These are phyloP conservation scores for Aureobasidium melanogenum DNA, from an alignment of 2,329 filamentous ascomycete genomes.

Conservation along the genomic window DNA sequence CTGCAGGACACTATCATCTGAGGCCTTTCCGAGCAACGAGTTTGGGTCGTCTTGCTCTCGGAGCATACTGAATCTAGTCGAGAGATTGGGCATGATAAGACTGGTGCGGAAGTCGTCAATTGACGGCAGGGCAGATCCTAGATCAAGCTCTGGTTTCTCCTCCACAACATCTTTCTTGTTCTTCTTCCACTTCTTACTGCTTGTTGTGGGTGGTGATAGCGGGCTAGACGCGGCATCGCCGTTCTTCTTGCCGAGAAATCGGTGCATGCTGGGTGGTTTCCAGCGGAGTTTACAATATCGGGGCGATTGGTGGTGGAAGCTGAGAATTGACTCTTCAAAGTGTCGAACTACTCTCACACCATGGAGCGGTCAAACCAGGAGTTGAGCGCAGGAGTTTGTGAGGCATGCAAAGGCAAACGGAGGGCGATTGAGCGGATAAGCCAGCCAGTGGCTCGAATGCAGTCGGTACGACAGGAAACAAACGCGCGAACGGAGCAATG, in stretches of 20 bases:
- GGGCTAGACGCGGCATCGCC: conserved; percentile 43
- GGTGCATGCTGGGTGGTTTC: conserved; percentile 53
- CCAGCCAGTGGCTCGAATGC: background rate
- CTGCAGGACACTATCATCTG: conserved; percentile 84
- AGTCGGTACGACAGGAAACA: background rate
- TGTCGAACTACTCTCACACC: background rate
- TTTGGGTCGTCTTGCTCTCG: conserved; percentile 87
- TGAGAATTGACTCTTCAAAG: background rate
- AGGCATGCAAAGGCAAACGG: conserved; percentile 9
- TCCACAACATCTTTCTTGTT: conserved; percentile 45
- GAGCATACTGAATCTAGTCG: conserved; percentile 93
- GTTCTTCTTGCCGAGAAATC: conserved; percentile 62
- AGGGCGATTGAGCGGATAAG: background rate
- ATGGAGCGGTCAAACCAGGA: background rate
- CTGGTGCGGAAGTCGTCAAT: conserved; percentile 91
- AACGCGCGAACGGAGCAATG: conserved; percentile 3
- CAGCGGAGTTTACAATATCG: background rate
- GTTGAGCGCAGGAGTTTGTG: background rate
- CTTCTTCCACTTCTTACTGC: conserved; percentile 34
- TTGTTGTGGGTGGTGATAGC: conserved; percentile 5
- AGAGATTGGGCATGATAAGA: conserved; percentile 88
- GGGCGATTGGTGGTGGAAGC: background rate
- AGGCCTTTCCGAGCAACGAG: conserved; percentile 85
- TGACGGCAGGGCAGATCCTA: conserved; percentile 65
- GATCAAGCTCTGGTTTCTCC: conserved; percentile 59